Conservation (phyloP, 2,329 filamentous ascomycete species). For the Venturia oleaginea region DNA sequence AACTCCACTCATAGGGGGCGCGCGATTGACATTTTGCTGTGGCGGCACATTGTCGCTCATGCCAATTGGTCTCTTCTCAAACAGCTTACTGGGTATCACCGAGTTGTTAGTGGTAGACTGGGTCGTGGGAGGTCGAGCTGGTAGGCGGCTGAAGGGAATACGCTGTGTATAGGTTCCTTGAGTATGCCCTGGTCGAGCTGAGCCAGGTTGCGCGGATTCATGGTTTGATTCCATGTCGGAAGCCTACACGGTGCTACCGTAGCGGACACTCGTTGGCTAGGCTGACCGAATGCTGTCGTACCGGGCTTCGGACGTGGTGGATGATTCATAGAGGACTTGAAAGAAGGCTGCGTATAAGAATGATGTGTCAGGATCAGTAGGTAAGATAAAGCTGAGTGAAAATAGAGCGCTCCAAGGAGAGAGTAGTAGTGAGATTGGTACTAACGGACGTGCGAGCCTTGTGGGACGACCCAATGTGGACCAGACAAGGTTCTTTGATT, state of each 20-base stretch:
- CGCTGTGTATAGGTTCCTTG: background rate
- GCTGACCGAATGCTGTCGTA: constrained; percentile 24
- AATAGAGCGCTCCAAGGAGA: background rate
- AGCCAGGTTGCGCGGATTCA: constrained; percentile 26
- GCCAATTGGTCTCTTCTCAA: constrained; percentile 1
- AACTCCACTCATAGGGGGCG: background rate
- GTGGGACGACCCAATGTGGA: background rate
- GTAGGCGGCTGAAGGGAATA: constrained; percentile 8
- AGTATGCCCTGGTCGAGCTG: background rate
- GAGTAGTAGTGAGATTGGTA: constrained; percentile 1
- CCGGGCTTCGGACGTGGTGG: constrained; percentile 25
- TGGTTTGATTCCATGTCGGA: constrained; percentile 31
- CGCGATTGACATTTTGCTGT: constrained; percentile 17
- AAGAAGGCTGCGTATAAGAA: background rate
- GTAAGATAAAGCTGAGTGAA: background rate
- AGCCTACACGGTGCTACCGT: constrained; percentile 27
- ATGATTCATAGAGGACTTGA: constrained; percentile 26
- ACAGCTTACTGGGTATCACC: constrained; percentile 20
- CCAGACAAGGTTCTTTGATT: background rate
- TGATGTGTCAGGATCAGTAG: background rate
- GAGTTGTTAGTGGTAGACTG: constrained; percentile 23
- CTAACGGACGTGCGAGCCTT: background rate
- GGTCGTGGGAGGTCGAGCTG: constrained; percentile 3
- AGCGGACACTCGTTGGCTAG: constrained; percentile 21
- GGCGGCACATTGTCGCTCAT: constrained; percentile 22